A percentile compares a stretch with the other conserved stretches of the same genome.
phyloP scores from a whole-genome alignment of 179 eudicot genomes.

The Silene coronaria region DNA sequence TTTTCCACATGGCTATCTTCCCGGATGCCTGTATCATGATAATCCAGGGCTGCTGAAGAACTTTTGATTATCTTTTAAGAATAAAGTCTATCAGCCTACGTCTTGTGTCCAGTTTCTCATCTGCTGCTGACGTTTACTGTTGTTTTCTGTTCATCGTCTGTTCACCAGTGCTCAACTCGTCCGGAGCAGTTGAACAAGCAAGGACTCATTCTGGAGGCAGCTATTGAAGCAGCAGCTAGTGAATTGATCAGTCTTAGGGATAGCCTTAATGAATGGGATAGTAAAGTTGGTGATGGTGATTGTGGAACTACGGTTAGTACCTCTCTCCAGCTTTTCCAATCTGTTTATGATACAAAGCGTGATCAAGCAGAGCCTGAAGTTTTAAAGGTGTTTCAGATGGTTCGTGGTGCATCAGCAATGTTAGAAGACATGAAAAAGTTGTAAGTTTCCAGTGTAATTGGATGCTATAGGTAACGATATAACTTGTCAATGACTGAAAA shows the following conservation, averaged over 20 bases:
- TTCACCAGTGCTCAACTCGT: slow-evolving; percentile 48
- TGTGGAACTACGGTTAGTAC: slow-evolving; percentile 93
- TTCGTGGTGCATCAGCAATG: slow-evolving; percentile 80
- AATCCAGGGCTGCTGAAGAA: not conserved
- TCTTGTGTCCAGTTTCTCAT: not conserved
- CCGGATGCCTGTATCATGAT: not conserved
- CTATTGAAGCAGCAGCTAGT: slow-evolving; percentile 79
- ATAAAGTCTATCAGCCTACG: not conserved
- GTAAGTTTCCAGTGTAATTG: slow-evolving; percentile 34
- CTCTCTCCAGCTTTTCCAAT: not conserved
- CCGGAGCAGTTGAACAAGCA: slow-evolving; percentile 61
- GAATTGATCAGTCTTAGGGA: slow-evolving; percentile 66
- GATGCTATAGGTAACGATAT: not conserved
- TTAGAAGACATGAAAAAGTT: slow-evolving; percentile 75
- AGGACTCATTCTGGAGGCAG: slow-evolving; percentile 65
- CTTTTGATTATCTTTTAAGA: not conserved
- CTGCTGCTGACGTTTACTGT: slow-evolving; percentile 13
- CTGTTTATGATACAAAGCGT: not conserved
- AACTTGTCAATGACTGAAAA: not conserved
- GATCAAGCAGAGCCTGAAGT: slow-evolving; percentile 16
- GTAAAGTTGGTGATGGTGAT: slow-evolving; percentile 98
- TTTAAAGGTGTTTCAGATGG: slow-evolving; percentile 55
- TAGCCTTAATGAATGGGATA: slow-evolving; percentile 85
- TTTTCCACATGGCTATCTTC: not conserved
- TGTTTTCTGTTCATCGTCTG: slow-evolving; percentile 28